phyloP scores from a whole-genome alignment of 306 rosid genomes.

The Amphicarpaea edgeworthii region DNA sequence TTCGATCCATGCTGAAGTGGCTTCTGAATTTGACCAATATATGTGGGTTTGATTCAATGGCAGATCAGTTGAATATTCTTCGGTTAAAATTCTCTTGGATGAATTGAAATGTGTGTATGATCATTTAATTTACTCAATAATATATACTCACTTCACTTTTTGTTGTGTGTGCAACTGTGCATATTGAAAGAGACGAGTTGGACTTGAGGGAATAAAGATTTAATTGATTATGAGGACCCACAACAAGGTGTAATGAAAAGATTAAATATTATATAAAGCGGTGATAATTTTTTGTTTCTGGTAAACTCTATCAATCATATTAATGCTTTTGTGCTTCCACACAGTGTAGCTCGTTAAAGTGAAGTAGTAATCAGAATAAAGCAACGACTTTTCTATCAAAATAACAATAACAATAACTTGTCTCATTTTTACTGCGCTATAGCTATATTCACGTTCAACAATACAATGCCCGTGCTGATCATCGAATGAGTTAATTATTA shows the following conservation, averaged over 20 bases:
- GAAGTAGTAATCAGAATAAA: constrained; percentile 57
- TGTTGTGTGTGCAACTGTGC: not conserved
- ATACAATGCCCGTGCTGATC: not conserved
- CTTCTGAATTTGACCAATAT: constrained; percentile 51
- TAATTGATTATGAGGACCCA: constrained; percentile 53
- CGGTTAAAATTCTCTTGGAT: too few relatives aligned
- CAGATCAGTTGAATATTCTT: not conserved
- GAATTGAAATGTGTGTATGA: not conserved
- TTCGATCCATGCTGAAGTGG: constrained; percentile 47
- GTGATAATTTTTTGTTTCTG: constrained; percentile 32
- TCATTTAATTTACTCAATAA: constrained; percentile 4
- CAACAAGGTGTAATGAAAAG: constrained; percentile 47
- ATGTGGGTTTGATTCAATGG: constrained; percentile 55
- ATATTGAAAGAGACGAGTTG: constrained; percentile 23
- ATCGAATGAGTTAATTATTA: too few relatives aligned
- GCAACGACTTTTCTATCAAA: constrained; percentile 47
- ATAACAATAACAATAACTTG: too few relatives aligned
- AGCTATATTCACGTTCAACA: not conserved
- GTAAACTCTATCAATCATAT: constrained; percentile 28
- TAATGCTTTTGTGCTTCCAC: constrained; percentile 45
- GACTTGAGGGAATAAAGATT: constrained; percentile 56
- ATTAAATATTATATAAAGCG: too few relatives aligned
- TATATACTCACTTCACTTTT: constrained; percentile 3
- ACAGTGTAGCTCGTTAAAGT: constrained; percentile 22
- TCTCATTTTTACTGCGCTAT: constrained; percentile 21